Evolutionary conservation across 2,329 filamentous ascomycete genomes (phyloP), one percentile per base, ranked within the genome.

Genomic region (Cytospora leucostoma): DNA sequence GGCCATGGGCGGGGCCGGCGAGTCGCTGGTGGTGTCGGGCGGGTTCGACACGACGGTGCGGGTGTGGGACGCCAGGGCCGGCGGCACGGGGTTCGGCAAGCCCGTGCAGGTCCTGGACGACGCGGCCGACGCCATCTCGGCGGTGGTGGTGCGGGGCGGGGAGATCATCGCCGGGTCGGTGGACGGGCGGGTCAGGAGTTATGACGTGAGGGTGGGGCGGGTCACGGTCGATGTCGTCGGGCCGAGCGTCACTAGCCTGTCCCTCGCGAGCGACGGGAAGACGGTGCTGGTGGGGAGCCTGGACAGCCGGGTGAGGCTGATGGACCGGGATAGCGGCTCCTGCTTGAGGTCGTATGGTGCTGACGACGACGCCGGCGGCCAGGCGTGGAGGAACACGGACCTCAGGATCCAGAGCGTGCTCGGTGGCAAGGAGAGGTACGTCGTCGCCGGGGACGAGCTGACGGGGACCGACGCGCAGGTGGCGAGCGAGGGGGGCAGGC

Each of bases 391-490:
- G 68, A 96, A 95, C 72, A 84, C 84, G 66, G 86, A 88, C 54
- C 78, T 95, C 66, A 81, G 92, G n/a, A 82, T 96, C 37, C 87
- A 92, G 74, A 88, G 88, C 47, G 81, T 91, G 5, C 79, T 97
- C 62, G 93, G 91, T 0, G 82, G 86, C 35, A 87, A 84, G 67
- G 94, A 97, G 75, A 88, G 85, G 65, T 88, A 89, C 56, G 91
- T 95, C 1, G 71, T 97, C 4, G 90, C 87, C 57, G 94, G 94
- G 8, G 92, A 93, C 70, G 93, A 97, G 75, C 81, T 84, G 71
- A 77, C 71, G 59, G 52, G 65, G 56, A 50, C 61, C 47, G 33
- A 67, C 69, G 66, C 67, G 62, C 49, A 63, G 74, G 63, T 2
- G 77, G 77, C 3, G 80, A 89, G 65, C 19, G 61, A 58, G n/a